A percentile compares a stretch with the other conserved stretches of the same genome.
Evolutionary conservation across 257 asterid species (phyloP).

Genomic region (Rubia yunnanensis): DNA sequence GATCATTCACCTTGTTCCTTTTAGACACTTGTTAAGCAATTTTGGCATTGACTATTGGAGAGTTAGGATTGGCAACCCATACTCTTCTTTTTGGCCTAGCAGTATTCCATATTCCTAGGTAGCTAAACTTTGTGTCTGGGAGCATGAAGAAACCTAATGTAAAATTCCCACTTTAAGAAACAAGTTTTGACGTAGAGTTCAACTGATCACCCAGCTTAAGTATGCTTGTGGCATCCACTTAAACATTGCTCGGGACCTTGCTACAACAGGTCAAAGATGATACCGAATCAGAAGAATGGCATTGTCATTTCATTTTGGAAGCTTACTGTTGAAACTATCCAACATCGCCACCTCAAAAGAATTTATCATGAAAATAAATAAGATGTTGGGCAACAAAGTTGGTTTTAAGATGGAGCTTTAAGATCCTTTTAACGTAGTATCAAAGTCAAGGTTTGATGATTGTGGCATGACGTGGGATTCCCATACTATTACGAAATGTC

Average conservation of each 20-base stretch:
- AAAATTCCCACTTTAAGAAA: slow-evolving; percentile 23
- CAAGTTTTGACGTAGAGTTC: slow-evolving; percentile 21
- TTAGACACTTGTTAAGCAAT: neutral
- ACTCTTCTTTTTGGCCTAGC: neutral
- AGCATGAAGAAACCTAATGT: slow-evolving; percentile 34
- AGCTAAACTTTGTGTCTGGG: slow-evolving; percentile 12
- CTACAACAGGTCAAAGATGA: neutral
- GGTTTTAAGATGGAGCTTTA: neutral
- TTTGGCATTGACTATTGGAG: slow-evolving; percentile 4
- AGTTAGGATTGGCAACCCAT: slow-evolving; percentile 41
- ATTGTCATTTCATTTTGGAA: neutral
- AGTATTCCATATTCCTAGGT: slow-evolving; percentile 33
- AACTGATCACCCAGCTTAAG: slow-evolving; percentile 26
- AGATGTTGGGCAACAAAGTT: neutral
- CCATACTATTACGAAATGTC: too few species aligned
- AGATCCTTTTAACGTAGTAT: too few species aligned
- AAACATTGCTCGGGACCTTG: neutral
- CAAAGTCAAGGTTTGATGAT: neutral
- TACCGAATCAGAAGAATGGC: neutral
- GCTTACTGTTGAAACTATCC: neutral
- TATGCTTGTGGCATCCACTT: slow-evolving; percentile 11
- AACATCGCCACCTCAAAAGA: too few species aligned
- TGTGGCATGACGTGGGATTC: too few species aligned
- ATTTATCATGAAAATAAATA: too few species aligned
- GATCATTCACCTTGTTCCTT: neutral